Conservation (phyloP, 495 filamentous ascomycete species). For the Penicillium verhagenii region DNA sequence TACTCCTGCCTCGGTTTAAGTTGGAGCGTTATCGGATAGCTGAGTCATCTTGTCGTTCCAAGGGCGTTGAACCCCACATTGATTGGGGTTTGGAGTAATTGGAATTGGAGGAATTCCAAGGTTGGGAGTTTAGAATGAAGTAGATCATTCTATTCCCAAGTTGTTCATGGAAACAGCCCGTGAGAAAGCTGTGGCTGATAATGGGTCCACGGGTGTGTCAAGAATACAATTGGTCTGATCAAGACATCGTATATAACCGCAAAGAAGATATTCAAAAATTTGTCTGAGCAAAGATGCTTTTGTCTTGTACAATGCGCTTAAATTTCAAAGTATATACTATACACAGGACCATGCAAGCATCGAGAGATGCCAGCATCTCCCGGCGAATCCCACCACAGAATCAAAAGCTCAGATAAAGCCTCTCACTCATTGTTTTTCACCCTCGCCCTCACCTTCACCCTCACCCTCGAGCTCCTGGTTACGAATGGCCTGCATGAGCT, state of each 20-base stretch:
- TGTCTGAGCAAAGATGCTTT: background rate
- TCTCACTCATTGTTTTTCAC: slow-evolving; percentile 12
- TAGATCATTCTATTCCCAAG: background rate
- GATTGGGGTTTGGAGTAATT: background rate
- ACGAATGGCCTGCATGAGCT: slow-evolving; percentile 84
- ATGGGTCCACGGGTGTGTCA: no score
- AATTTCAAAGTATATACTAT: slow-evolving; percentile 1
- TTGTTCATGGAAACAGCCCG: no score
- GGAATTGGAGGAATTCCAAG: background rate
- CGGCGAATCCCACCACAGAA: background rate
- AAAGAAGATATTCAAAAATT: background rate
- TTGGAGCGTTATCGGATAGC: background rate
- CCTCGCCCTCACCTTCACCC: slow-evolving; percentile 26
- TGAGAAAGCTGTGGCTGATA: no score
- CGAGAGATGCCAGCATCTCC: slow-evolving; percentile 23
- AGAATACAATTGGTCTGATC: background rate
- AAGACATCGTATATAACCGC: background rate
- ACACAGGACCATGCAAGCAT: background rate
- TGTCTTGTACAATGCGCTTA: background rate
- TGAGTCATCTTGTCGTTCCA: slow-evolving; percentile 22
- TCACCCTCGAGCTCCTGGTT: slow-evolving; percentile 34
- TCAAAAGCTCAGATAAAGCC: background rate
- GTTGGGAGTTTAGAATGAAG: background rate
- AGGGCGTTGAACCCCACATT: slow-evolving; percentile 17
- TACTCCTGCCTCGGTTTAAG: no score